Evolutionary conservation across 2,329 filamentous ascomycete genomes (phyloP).

Genomic region (Fusarium bulbicola): DNA sequence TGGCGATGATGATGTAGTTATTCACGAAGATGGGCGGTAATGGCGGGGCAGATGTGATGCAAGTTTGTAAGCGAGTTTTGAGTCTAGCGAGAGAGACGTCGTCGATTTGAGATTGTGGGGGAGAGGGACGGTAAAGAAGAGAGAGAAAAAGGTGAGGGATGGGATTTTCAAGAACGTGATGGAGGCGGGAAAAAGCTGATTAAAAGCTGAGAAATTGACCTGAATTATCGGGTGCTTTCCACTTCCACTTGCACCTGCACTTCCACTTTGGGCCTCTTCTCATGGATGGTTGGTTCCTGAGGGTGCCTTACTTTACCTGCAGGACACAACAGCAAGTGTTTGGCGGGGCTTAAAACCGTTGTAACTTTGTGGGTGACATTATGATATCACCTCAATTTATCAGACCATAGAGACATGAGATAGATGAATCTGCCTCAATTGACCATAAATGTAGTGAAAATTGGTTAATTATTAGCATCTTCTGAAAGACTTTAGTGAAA

Average conservation of each 20-base stretch:
- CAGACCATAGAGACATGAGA: constrained; percentile 16
- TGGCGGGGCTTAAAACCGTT: constrained; percentile 18
- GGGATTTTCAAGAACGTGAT: constrained; percentile 4
- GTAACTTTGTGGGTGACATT: not conserved
- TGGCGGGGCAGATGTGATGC: constrained; percentile 23
- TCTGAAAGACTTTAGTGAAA: not conserved
- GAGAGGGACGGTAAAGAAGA: not conserved
- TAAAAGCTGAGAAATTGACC: constrained; percentile 18
- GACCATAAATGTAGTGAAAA: not conserved
- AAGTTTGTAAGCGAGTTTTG: constrained; percentile 20
- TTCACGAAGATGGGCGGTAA: constrained; percentile 7
- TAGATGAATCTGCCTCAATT: not conserved
- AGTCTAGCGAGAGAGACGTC: not conserved
- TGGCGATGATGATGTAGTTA: constrained; percentile 29
- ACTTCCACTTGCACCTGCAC: not conserved
- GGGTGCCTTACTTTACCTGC: constrained; percentile 8
- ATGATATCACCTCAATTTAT: constrained; percentile 21
- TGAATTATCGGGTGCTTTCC: not conserved
- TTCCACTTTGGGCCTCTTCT: not conserved
- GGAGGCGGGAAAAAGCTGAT: not conserved
- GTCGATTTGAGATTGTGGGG: not conserved
- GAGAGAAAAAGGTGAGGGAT: not conserved
- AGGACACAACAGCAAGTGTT: constrained; percentile 2
- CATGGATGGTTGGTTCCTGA: constrained; percentile 17
- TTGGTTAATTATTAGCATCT: no score